phyloP scores from a whole-genome alignment of 139 green algal genomes.

The Micractinium conductrix region DNA sequence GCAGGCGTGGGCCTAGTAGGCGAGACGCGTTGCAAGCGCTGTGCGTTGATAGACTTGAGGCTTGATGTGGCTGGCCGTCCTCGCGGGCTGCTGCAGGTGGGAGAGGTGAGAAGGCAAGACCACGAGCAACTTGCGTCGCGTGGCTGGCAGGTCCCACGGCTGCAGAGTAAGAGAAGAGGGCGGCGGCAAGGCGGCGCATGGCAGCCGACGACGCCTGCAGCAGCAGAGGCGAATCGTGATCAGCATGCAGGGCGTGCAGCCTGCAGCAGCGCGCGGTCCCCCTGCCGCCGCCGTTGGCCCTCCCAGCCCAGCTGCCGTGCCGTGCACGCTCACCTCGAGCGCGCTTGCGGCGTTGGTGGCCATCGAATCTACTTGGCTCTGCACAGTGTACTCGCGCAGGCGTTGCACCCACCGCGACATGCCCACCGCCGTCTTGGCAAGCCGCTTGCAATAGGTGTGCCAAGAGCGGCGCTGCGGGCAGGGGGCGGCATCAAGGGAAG shows the following conservation, averaged over 20 bases:
- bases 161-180: too few species aligned
- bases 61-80: background rate
- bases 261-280: too few species aligned
- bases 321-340: constrained; percentile 8
- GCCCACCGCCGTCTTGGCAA: constrained; percentile 17
- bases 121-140: background rate
- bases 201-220: background rate
- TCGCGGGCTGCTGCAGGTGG: background rate
- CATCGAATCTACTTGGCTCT: background rate
- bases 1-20: background rate
- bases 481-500: too few species aligned
- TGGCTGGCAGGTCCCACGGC: background rate
- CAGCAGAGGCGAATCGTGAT: background rate
- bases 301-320: background rate
- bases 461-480: constrained; percentile 15
- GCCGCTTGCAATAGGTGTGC: constrained; percentile 23
- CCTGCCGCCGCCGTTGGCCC: background rate
- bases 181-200: too few species aligned
- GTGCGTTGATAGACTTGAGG: background rate
- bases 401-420: constrained; percentile 19
- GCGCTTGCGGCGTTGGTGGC: background rate
- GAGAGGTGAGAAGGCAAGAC: background rate
- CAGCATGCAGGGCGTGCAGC: background rate
- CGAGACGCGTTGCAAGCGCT: background rate
- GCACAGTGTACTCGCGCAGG: constrained; percentile 13